phyloP scores from a whole-genome alignment of 805 yeast genomes.

The Candida awuae region DNA sequence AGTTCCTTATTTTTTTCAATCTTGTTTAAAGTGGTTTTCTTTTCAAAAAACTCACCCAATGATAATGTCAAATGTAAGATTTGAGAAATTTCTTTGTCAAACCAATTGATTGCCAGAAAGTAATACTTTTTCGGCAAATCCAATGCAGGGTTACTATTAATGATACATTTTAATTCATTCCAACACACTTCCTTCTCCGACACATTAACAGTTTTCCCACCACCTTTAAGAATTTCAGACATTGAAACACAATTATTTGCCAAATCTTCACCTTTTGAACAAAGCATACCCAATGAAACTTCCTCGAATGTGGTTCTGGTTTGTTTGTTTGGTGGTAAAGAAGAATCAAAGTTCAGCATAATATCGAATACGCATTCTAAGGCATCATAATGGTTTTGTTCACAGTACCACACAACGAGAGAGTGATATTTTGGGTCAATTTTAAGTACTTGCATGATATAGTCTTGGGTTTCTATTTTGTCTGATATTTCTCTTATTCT shows the following conservation, averaged over 20 bases:
- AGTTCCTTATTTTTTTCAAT: neutral
- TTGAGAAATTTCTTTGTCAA: conserved; percentile 35
- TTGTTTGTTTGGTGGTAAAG: conserved; percentile 12
- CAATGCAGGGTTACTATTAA: conserved; percentile 30
- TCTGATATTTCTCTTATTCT: neutral
- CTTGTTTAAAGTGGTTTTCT: neutral
- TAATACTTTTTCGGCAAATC: conserved; percentile 35
- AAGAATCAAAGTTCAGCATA: conserved; percentile 12
- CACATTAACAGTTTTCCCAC: neutral
- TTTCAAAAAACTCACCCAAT: conserved; percentile 16
- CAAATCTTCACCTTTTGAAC: neutral
- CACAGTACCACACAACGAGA: conserved; percentile 11
- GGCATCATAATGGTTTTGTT: conserved; percentile 10
- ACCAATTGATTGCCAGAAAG: conserved; percentile 32
- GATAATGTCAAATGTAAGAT: conserved; percentile 31
- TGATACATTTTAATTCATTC: conserved; percentile 28
- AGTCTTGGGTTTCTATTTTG: conserved; percentile 13
- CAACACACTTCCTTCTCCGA: conserved; percentile 3
- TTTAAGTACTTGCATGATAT: conserved; percentile 10
- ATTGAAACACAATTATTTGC: neutral
- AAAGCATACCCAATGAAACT: neutral
- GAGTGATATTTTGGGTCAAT: conserved; percentile 6
- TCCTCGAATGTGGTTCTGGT: neutral
- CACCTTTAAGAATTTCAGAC: conserved; percentile 1
- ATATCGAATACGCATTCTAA: conserved; percentile 16